A percentile compares a stretch with the other conserved stretches of the same genome.
Evolutionary conservation across 208 protist genomes (phyloP).

Genomic region (Trypanosoma rangeli): DNA sequence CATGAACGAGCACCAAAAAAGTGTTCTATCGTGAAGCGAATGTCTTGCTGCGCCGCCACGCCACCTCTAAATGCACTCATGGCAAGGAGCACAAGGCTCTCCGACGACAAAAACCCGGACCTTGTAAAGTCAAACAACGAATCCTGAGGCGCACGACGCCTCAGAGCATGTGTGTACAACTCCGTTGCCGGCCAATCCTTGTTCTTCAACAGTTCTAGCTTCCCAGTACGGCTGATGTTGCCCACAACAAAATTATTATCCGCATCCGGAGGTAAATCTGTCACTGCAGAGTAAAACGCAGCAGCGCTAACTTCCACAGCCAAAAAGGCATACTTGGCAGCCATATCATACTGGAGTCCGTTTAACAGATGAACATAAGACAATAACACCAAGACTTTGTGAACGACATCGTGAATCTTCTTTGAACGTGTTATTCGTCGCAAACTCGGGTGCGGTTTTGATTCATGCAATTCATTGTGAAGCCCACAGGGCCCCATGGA

Average conservation of each 20-base stretch:
- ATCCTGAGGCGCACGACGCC: neutral
- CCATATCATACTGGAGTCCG: slow-evolving; percentile 44
- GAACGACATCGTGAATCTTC: slow-evolving; percentile 1
- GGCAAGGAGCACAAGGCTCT: slow-evolving; percentile 24
- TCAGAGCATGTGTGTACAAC: slow-evolving; percentile 7
- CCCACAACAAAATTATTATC: slow-evolving; percentile 3
- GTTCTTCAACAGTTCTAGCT: slow-evolving; percentile 5
- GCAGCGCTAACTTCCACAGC: slow-evolving; percentile 39
- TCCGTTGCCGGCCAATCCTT: slow-evolving; percentile 4
- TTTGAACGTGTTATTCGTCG: slow-evolving; percentile 3
- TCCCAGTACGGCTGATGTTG: neutral
- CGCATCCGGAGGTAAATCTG: slow-evolving; percentile 1
- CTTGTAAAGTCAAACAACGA: slow-evolving; percentile 17
- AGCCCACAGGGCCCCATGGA: slow-evolving; percentile 19
- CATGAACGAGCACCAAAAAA: slow-evolving; percentile 14
- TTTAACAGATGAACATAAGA: slow-evolving; percentile 65
- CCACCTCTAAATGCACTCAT: neutral
- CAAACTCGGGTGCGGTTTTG: slow-evolving; percentile 4
- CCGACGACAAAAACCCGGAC: slow-evolving; percentile 22
- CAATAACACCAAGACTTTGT: slow-evolving; percentile 40
- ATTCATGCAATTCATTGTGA: neutral
- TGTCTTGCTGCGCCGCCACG: neutral
- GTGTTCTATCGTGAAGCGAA: neutral
- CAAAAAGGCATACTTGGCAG: slow-evolving; percentile 62
- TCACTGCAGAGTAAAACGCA: slow-evolving; percentile 9